A percentile compares a stretch with the other conserved stretches of the same genome.
phyloP scores from a whole-genome alignment of 768 basidiomycete genomes.

The Hygrocybe coccinea region DNA sequence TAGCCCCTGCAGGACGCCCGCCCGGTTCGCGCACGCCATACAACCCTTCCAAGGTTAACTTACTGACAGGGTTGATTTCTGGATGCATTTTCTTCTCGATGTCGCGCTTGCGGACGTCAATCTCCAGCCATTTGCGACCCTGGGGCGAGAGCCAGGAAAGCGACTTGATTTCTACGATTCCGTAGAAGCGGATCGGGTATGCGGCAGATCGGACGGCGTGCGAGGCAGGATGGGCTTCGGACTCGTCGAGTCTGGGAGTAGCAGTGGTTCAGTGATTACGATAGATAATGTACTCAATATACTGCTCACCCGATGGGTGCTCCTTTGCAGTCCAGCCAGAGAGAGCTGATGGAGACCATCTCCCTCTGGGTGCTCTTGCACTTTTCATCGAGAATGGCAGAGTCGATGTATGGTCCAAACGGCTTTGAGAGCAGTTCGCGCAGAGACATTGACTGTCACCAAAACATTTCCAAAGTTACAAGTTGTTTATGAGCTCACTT shows the following conservation, averaged over 20 bases:
- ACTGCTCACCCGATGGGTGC: conserved; percentile 6
- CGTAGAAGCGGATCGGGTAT: conserved; percentile 45
- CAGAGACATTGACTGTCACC: conserved; percentile 1
- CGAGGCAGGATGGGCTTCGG: conserved; percentile 32
- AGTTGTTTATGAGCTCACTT: neutral
- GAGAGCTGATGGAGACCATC: neutral
- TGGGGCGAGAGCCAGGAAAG: conserved; percentile 47
- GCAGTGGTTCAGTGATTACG: neutral
- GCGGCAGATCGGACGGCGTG: conserved; percentile 16
- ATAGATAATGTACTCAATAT: neutral
- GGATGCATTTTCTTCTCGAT: conserved; percentile 22
- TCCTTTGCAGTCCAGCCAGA: conserved; percentile 1
- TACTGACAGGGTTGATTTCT: conserved; percentile 14
- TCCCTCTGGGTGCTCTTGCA: conserved; percentile 8
- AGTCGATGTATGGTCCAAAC: conserved; percentile 32
- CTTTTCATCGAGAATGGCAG: conserved; percentile 19
- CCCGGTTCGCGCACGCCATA: conserved; percentile 21
- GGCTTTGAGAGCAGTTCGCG: conserved; percentile 20
- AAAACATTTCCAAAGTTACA: conserved; percentile 3
- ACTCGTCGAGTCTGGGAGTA: conserved; percentile 41
- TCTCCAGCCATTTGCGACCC: conserved; percentile 39
- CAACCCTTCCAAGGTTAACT: conserved; percentile 33
- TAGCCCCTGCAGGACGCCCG: neutral
- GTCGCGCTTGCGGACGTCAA: conserved; percentile 42
- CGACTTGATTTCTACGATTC: conserved; percentile 42